Evolutionary conservation across 2,329 filamentous ascomycete species (phyloP).

Genomic region (Ceratocystis alfenasii): DNA sequence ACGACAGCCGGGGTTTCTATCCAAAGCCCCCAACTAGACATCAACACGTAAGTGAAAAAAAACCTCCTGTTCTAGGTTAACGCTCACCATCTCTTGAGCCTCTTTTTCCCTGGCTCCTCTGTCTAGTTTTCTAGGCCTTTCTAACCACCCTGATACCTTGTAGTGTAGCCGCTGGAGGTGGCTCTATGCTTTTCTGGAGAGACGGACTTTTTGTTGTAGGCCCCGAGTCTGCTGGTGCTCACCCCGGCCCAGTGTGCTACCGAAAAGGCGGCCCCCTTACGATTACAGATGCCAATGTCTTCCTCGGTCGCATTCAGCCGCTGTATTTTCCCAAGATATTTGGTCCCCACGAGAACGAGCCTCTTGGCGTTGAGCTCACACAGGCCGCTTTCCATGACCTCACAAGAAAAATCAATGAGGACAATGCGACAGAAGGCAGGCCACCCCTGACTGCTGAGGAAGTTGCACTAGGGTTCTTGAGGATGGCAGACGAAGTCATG

Average conservation of each 20-base stretch:
- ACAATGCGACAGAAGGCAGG: conserved; percentile 43
- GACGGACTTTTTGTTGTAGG: conserved; percentile 87
- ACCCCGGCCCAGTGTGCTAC: conserved; percentile 84
- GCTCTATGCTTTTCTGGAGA: conserved; percentile 71
- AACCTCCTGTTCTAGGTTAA: too few species aligned
- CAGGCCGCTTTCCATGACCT: conserved; percentile 63
- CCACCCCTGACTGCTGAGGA: conserved; percentile 67
- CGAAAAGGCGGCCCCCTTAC: conserved; percentile 79
- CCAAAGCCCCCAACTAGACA: conserved; percentile 82
- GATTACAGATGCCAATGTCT: conserved; percentile 87
- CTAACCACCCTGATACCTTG: background rate
- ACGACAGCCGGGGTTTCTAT: conserved; percentile 91
- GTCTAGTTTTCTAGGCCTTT: background rate
- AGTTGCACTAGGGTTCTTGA: conserved; percentile 78
- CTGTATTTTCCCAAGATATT: conserved; percentile 96
- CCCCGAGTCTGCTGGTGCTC: conserved; percentile 76
- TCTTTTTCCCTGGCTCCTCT: too few species aligned
- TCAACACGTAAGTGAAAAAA: conserved; percentile 51
- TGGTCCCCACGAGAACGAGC: conserved; percentile 74
- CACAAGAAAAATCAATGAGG: conserved; percentile 59
- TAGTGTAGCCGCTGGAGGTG: conserved; percentile 71
- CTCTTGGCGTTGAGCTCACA: conserved; percentile 64
- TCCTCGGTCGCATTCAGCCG: conserved; percentile 69
- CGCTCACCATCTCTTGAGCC: too few species aligned
- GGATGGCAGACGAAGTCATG: conserved; percentile 87